A percentile compares a stretch with the other conserved stretches of the same genome.
Evolutionary conservation across 1,139 yeast genomes (phyloP).

Genomic region (Kurtzmaniella quercitrusa): DNA sequence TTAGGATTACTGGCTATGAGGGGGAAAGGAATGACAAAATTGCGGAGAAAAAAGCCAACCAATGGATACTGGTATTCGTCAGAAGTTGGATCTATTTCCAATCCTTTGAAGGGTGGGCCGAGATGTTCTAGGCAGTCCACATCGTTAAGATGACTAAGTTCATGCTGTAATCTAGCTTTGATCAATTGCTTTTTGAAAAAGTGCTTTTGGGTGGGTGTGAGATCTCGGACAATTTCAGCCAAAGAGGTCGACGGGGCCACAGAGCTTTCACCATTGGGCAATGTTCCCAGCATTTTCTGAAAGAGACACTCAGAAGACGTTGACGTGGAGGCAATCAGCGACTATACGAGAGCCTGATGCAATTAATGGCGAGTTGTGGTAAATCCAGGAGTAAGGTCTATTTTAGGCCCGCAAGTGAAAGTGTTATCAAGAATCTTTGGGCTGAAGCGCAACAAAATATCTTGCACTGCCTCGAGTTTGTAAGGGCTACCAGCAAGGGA

Average conservation of each 20-base stretch:
- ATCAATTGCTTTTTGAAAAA: conserved; percentile 78
- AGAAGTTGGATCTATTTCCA: conserved; percentile 8
- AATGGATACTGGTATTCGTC: conserved; percentile 51
- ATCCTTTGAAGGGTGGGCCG: conserved; percentile 62
- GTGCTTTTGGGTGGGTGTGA: conserved; percentile 66
- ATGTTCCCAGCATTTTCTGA: background rate
- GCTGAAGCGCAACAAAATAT: too few relatives aligned
- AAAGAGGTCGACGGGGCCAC: background rate
- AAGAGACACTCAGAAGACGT: background rate
- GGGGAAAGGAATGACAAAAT: conserved; percentile 68
- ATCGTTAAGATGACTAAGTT: conserved; percentile 54
- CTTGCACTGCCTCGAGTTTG: too few relatives aligned
- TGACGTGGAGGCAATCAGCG: too few relatives aligned
- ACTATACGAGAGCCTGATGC: too few relatives aligned
- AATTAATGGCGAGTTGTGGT: too few relatives aligned
- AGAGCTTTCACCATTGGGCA: background rate
- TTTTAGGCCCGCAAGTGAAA: too few relatives aligned
- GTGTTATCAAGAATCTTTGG: too few relatives aligned
- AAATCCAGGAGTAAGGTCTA: too few relatives aligned
- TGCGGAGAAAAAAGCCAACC: conserved; percentile 57
- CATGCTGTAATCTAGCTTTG: conserved; percentile 55
- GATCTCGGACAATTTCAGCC: background rate
- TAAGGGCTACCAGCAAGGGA: too few relatives aligned
- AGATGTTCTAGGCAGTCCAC: conserved; percentile 57
- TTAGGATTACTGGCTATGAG: conserved; percentile 49